Evolutionary conservation across 257 asterid genomes (phyloP), one percentile per base, ranked within the genome.

Genomic region (Dorcoceras hygrometricum): DNA sequence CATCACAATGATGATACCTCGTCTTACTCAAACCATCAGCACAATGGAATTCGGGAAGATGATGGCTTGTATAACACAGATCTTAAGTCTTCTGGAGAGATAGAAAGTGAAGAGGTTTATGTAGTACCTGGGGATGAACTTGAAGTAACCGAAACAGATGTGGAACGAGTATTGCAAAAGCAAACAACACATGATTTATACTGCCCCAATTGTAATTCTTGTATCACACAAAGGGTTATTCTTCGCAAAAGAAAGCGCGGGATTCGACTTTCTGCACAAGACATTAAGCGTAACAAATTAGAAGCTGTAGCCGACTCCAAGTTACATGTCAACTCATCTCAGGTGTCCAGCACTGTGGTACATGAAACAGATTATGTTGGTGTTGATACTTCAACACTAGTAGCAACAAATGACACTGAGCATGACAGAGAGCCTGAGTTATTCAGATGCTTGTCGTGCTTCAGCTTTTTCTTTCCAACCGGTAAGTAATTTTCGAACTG

Each of bases 371-470:
- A 72, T 3, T 72, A 64, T 19, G 64, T 58, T 74, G 79, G 51
- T 14, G 19, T 14, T 43, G 51, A 43, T 12, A 43, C 6, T 43
- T 0, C 51, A 3, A n/a, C 51, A 2, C 14, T 43, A 43, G 6
- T 43, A 43, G 19, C 51, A 26, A 28, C 16, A 27, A 12, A 26
- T 59, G 22, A n/a, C 23, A 6, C 75, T 56, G 87, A 78, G 29
- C 80, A 57, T 67, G 83, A 74, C 11, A 72, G 79, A 69, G 84
- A 77, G n/a, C 86, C 92, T 63, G 87, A 74, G 68, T 11, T 89
- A 70, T 93, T 93, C 86, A 86, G 96, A 87, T 93, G 97, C 84
- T 76, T 92, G 55, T 82, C 96, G 58, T 92, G 98, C 86, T 92
- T 92, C 86, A 86, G 86, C 76, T 79, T 92, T 76, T 92, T 92